Percentiles rank a stretch among this genome's conserved stretches.
Conservation (phyloP, 2,329 filamentous ascomycete genomes). For the Penicillium brasilianum region DNA sequence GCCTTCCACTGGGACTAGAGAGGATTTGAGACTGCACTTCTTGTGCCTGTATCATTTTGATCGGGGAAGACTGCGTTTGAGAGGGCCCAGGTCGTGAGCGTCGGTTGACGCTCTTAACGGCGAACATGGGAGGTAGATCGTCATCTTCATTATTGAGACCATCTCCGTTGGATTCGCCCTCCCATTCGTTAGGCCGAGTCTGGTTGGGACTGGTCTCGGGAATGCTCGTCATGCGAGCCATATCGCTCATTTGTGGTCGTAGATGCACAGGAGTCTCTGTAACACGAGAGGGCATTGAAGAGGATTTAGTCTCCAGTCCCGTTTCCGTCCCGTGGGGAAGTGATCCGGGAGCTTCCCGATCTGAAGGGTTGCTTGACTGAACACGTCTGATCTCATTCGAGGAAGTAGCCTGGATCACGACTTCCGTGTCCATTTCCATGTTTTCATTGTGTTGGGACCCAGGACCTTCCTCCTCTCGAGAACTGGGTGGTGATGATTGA, state of each 20-base stretch:
- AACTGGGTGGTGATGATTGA: constrained; percentile 34
- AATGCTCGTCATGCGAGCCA: constrained; percentile 41
- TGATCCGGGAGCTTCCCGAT: constrained; percentile 11
- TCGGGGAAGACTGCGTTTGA: constrained; percentile 30
- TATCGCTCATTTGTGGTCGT: constrained; percentile 30
- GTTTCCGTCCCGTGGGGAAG: constrained; percentile 15
- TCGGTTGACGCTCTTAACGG: constrained; percentile 22
- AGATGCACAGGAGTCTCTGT: constrained; percentile 46
- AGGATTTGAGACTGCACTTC: constrained; percentile 33
- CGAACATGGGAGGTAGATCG: constrained; percentile 42
- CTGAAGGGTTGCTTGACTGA: constrained; percentile 24
- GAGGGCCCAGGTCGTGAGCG: constrained; percentile 28
- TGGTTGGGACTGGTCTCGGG: constrained; percentile 46
- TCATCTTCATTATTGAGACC: constrained; percentile 43
- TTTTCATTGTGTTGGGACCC: constrained; percentile 11
- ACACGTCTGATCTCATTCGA: constrained; percentile 16
- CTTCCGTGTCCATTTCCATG: background rate
- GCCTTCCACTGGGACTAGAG: constrained; percentile 47
- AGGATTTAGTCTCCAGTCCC: constrained; percentile 36
- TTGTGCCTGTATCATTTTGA: constrained; percentile 33
- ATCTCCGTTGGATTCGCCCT: constrained; percentile 31
- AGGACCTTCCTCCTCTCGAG: constrained; percentile 21
- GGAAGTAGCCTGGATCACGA: constrained; percentile 6
- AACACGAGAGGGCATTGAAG: constrained; percentile 47
- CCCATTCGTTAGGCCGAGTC: constrained; percentile 31